A percentile compares a stretch with the other conserved stretches of the same genome.
Evolutionary conservation across 2,329 filamentous ascomycete genomes (phyloP).

Genomic region (Fusarium nelsonii): DNA sequence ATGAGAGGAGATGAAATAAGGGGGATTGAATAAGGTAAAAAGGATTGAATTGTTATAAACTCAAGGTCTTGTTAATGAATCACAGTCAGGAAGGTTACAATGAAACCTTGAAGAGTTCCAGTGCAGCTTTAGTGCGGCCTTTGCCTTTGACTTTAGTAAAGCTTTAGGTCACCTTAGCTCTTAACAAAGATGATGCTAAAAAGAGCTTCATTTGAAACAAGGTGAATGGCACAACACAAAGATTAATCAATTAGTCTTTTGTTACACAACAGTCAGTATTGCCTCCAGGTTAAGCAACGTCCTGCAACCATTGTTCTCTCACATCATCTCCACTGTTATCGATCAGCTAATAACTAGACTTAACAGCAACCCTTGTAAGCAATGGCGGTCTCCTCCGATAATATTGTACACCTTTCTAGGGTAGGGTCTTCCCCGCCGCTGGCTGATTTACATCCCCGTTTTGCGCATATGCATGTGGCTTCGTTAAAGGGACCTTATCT

Average conservation of each 20-base stretch:
- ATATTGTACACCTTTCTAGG: constrained; percentile 10
- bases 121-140: constrained; percentile 4
- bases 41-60: constrained; percentile 1
- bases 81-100: constrained; percentile 6
- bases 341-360: constrained; percentile 10
- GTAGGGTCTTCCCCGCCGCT: constrained; percentile 25
- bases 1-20: constrained; percentile 14
- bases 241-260: neutral
- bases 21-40: neutral
- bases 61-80: constrained; percentile 16
- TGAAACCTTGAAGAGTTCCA: constrained; percentile 1
- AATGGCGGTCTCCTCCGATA: constrained; percentile 38
- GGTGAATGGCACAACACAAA: constrained; percentile 4
- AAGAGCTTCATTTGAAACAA: constrained; percentile 12
- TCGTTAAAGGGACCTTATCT: constrained; percentile 34
- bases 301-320: neutral
- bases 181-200: constrained; percentile 22
- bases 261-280: neutral
- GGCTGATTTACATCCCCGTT: constrained; percentile 42
- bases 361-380: constrained; percentile 11
- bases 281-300: neutral
- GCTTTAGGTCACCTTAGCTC: constrained; percentile 18
- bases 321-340: constrained; percentile 6
- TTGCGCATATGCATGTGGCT: constrained; percentile 45
- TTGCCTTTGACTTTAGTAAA: constrained; percentile 1